Base-by-base conservation (phyloP, 2,329 filamentous ascomycete species). In the Monosporascus ibericus region DNA sequence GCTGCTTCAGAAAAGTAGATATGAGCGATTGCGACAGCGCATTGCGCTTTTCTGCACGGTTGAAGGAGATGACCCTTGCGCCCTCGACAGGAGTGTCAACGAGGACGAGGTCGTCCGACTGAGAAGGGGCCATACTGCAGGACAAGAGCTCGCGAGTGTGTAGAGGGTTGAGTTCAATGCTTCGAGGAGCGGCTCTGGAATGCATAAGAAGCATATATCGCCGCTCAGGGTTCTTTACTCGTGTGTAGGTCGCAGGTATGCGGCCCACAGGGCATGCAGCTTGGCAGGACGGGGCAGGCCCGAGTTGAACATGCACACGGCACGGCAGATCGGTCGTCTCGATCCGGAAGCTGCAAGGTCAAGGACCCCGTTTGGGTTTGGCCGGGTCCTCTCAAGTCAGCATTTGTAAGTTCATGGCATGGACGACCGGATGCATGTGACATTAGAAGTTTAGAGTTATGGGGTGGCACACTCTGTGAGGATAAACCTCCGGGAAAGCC, bases 31-130 rank as follows among this genome's bases (percentile, higher is more conserved):
- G 42, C 17, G 42, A 46, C 24, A 46, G 42, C 14, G 42, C 42
- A 46, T 46, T 46, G 42, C 42, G 42, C 24, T 46, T 46, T 18
- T 46, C 42, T 46, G 30, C 15, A 8, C 42, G 42, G 25, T 46
- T 46, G 39, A 51, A 52, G 36, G 51, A 42, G 27, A 52, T 47
- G 34, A 52, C 51, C 11, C 34, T 49, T 27, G 48, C 30, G 14
- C 44, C 42, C 9, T 36, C 39, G 5, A 39, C 39, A n/a, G 51
- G 51, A 7, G 51, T 52, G 22, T 46, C 48, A n/a, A 47, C 25
- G 34, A 44, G n/a, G 17, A 52, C 40, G n/a, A 52, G 47, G 20
- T 18, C n/a, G 9, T 27, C 18, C 20, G 24, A 25, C 42, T 46
- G 22, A 27, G 20, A 25, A 24, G 15, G 6, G 24, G 42, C 22